Percentiles rank a stretch among this genome's conserved stretches.
Evolutionary conservation across 345 rosid genomes (phyloP).

Genomic region (Syzygium oleosum): DNA sequence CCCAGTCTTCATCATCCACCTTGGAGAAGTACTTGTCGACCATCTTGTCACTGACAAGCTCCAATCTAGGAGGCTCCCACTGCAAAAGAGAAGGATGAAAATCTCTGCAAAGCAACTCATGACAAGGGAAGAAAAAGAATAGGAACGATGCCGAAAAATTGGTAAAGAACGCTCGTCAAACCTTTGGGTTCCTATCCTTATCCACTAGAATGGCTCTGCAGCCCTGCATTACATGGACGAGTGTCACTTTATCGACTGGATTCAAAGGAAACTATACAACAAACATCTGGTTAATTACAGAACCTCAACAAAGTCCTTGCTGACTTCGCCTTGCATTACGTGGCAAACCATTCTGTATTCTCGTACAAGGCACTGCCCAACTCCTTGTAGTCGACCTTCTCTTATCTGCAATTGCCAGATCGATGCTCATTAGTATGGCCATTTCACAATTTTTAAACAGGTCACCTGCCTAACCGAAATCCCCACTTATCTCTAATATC

Average conservation of each 20-base stretch:
- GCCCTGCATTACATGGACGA: conserved; percentile 41
- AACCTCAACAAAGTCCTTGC: conserved; percentile 91
- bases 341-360: conserved; percentile 89
- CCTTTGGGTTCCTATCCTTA: conserved; percentile 85
- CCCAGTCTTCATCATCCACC: conserved; percentile 46
- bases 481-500: not conserved
- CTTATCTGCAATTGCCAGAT: conserved; percentile 45
- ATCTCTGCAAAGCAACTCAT: not conserved
- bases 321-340: conserved; percentile 64
- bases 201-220: conserved; percentile 85
- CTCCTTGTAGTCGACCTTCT: conserved; percentile 81
- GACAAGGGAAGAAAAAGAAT: not conserved
- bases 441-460: not conserved
- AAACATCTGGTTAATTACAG: not conserved
- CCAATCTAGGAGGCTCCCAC: conserved; percentile 77
- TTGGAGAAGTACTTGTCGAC: conserved; percentile 55
- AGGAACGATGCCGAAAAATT: not conserved
- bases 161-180: conserved; percentile 9
- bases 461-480: not conserved
- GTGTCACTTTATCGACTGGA: not conserved
- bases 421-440: not conserved
- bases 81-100: conserved; percentile 1
- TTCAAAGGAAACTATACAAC: not conserved
- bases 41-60: conserved; percentile 40
- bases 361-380: conserved; percentile 71